phyloP scores from a whole-genome alignment of 805 yeast genomes.

The Ascoidea tarda region DNA sequence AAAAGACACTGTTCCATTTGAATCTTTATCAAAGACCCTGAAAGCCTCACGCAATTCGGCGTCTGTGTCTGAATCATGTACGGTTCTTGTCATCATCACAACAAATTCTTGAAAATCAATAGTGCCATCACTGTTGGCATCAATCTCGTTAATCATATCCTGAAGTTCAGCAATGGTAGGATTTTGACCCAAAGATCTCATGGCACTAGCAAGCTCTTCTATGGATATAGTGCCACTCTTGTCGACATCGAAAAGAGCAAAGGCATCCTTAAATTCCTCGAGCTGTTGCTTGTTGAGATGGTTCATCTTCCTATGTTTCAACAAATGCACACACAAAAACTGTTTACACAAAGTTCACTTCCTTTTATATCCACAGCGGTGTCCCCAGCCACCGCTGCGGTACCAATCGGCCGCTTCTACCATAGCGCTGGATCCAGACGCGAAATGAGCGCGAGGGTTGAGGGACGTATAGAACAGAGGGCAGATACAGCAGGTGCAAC shows the following conservation, averaged over 20 bases:
- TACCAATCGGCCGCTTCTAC: no score
- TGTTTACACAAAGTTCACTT: no score
- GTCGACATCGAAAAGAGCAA: background rate
- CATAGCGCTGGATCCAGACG: no score
- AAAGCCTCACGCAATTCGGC: constrained; percentile 23
- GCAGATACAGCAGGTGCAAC: no score
- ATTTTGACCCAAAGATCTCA: background rate
- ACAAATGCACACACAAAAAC: no score
- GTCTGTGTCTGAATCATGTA: constrained; percentile 17
- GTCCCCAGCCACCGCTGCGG: no score
- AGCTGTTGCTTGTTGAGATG: background rate
- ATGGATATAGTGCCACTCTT: background rate
- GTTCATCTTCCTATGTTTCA: no score
- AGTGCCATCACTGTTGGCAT: constrained; percentile 12
- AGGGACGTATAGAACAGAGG: no score
- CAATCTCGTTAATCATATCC: constrained; percentile 15
- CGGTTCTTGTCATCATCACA: background rate
- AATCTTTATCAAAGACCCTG: constrained; percentile 73
- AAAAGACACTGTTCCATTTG: constrained; percentile 44
- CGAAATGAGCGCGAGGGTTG: no score
- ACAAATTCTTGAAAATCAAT: background rate
- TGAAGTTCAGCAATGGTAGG: constrained; percentile 13
- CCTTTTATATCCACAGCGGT: no score
- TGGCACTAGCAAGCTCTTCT: background rate
- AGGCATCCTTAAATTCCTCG: background rate